phyloP scores from a whole-genome alignment of 139 green algal genomes.

The Diplosphaera chodatii region DNA sequence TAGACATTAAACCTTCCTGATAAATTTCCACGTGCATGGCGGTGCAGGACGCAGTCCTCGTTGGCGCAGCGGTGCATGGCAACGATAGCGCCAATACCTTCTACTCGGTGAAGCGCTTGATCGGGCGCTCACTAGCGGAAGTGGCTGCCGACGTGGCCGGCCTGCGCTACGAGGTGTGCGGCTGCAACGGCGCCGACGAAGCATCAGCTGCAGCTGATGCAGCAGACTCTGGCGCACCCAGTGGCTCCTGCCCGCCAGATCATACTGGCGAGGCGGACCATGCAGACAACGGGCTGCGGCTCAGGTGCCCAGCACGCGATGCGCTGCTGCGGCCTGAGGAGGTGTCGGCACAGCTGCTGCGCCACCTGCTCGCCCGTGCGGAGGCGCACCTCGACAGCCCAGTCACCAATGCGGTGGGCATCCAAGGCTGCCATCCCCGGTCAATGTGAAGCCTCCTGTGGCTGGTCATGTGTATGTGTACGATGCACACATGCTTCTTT shows the following conservation, averaged over 20 bases:
- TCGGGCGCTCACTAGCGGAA: conserved; percentile 26
- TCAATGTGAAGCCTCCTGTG: too few species aligned
- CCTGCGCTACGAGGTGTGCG: conserved; percentile 17
- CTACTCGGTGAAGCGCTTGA: conserved; percentile 65
- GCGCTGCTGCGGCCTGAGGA: conserved; percentile 6
- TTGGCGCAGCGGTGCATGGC: conserved; percentile 35
- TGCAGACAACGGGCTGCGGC: neutral
- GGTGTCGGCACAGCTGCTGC: conserved; percentile 33
- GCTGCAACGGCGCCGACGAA: too few species aligned
- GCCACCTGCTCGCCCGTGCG: conserved; percentile 38
- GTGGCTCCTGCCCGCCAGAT: too few species aligned
- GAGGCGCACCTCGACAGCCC: conserved; percentile 17
- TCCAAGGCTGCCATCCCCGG: too few species aligned
- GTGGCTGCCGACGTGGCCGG: neutral
- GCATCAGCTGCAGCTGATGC: too few species aligned
- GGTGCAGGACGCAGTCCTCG: conserved; percentile 21
- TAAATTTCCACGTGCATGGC: too few species aligned
- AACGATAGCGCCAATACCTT: conserved; percentile 47
- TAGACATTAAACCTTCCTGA: too few species aligned
- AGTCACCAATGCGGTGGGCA: conserved; percentile 16
- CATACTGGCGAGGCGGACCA: neutral
- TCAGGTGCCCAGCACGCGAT: neutral
- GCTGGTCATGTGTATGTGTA: too few species aligned
- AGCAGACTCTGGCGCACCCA: too few species aligned
- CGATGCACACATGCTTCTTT: too few species aligned